Evolutionary conservation across 75 land plant genomes (phyloP).

Genomic region (Cryptomeria japonica): DNA sequence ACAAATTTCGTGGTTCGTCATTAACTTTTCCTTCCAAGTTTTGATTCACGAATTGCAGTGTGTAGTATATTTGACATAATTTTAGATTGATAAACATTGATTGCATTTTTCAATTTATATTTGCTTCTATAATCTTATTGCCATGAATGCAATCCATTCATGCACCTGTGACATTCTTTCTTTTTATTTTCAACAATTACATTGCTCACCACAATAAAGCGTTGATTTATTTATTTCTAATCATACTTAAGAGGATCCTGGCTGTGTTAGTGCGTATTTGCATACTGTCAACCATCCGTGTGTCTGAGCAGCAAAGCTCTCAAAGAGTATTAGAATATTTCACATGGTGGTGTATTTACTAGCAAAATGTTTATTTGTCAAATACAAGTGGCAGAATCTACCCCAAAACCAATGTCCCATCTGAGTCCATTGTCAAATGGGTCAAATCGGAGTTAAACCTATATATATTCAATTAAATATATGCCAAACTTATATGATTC

Average conservation of each 20-base stretch:
- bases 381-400: background rate
- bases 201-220: background rate
- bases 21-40: background rate
- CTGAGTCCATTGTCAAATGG: background rate
- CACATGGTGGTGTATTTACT: background rate
- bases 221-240: background rate
- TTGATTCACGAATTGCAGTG: background rate
- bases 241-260: background rate
- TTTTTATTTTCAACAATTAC: background rate
- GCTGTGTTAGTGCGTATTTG: background rate
- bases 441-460: background rate
- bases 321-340: background rate
- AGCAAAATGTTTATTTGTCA: background rate
- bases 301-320: background rate
- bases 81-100: background rate
- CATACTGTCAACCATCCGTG: background rate
- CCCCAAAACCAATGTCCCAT: background rate
- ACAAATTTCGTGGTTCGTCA: slow-evolving; percentile 75
- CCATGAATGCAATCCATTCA: background rate
- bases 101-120: background rate
- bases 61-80: background rate
- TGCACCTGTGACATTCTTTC: background rate
- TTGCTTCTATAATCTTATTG: background rate
- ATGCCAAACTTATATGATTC: background rate
- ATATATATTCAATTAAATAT: background rate